Evolutionary conservation across 306 rosid genomes (phyloP), one percentile per base, ranked within the genome.

Genomic region (Cucurbita pepo): DNA sequence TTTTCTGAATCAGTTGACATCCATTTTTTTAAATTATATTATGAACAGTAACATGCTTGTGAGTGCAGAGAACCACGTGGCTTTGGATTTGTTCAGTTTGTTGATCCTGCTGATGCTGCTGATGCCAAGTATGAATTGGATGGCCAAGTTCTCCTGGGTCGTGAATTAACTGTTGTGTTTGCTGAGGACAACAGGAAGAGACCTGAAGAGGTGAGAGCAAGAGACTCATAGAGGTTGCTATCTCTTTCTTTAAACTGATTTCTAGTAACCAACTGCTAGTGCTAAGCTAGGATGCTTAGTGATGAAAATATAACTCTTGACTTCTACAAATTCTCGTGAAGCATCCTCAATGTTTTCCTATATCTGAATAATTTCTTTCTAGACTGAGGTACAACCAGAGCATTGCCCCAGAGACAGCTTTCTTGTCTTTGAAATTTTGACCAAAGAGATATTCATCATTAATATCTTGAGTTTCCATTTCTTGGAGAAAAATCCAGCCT

Each of bases 51-150:
- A 12, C 10, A 48, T 44, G 75, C 41, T 73, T 57, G 19, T 83
- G 84, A 57, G 56, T 81, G 59, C 83, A 89, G 95, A 80, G 86
- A 87, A 47, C 96, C 96, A 6, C 88, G 90, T 55, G 95, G 96
- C 48, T 88, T 88, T 83, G 90, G 92, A 43, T 91, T 91, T 85
- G 88, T 91, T 71, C 91, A 88, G 69, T 91, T 55, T 75, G 81
- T 89, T 64, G 92, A 88, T 70, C 84, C 89, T 14, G 82, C 85
- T 67, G 97, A 91, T 80, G 97, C 89, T 14, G 82, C 85, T 67
- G 97, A 91, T 80, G 97, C 97, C 62, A 88, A 88, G 76, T 81
- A 87, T 79, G 79, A 88, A 64, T 79, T 91, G 90, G 97, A 91
- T 69, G 96, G 92, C 69, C 91, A 87, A 75, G 61, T 87, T 79